These are phyloP conservation scores for Arxiozyma bovina DNA, from an alignment of 1,139 yeast genomes.

Conservation along the genomic window DNA sequence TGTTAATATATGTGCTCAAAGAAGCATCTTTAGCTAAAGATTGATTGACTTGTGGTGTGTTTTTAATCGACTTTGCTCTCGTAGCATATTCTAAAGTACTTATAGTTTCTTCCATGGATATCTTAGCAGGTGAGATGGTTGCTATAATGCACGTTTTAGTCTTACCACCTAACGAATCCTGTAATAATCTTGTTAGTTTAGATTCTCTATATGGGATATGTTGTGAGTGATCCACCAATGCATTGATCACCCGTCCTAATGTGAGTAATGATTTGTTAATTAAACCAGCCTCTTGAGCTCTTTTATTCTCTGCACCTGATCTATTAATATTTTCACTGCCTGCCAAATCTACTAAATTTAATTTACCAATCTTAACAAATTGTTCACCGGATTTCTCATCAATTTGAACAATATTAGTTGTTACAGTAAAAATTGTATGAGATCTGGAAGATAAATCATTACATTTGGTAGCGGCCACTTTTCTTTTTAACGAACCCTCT, in stretches of 20 bases:
- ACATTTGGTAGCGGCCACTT: constrained; percentile 60
- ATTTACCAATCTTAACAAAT: constrained; percentile 46
- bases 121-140: constrained; percentile 71
- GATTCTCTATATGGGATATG: constrained; percentile 86
- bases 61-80: constrained; percentile 69
- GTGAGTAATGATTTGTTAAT: constrained; percentile 79
- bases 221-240: constrained; percentile 49
- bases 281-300: constrained; percentile 84
- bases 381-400: constrained; percentile 36
- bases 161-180: constrained; percentile 76
- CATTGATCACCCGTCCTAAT: constrained; percentile 75
- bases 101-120: constrained; percentile 66
- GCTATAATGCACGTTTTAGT: constrained; percentile 76
- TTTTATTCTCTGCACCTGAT: constrained; percentile 68
- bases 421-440: constrained; percentile 64
- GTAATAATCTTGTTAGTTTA: constrained; percentile 66
- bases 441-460: constrained; percentile 69
- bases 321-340: constrained; percentile 77
- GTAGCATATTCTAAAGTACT: constrained; percentile 82
- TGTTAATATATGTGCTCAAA: constrained; percentile 43
- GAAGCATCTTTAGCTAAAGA: constrained; percentile 43
- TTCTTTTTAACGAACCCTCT: constrained; percentile 46
- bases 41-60: constrained; percentile 59
- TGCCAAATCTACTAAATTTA: constrained; percentile 80
- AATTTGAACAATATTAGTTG: constrained; percentile 39